These are phyloP conservation scores for Tausonia pullulans DNA, from an alignment of 1,284 basidiomycete genomes.

Conservation along the genomic window DNA sequence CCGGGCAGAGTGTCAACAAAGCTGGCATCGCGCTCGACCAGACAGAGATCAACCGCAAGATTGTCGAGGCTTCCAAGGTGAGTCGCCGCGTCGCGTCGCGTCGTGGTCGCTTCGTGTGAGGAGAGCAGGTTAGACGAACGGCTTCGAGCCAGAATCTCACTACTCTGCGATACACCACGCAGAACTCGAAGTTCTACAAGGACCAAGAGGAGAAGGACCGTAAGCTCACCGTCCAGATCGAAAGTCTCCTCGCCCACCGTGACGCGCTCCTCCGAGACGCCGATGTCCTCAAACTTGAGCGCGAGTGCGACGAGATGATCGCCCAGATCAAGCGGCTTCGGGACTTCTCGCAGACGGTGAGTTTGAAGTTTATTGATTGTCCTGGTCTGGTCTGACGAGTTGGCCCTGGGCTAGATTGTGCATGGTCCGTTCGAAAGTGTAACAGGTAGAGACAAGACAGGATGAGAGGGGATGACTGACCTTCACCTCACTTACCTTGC, in stretches of 20 bases:
- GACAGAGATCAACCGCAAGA: conserved; percentile 34
- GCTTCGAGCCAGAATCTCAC: not conserved
- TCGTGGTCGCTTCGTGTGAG: too few species aligned
- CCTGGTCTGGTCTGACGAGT: too few species aligned
- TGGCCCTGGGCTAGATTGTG: too few species aligned
- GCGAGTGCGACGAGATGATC: conserved; percentile 30
- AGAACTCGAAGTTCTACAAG: conserved; percentile 27
- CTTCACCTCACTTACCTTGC: not conserved
- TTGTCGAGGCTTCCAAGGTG: conserved; percentile 34
- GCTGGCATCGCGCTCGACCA: conserved; percentile 32
- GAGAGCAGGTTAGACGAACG: too few species aligned
- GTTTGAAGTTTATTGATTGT: conserved; percentile 3
- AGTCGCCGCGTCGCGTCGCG: too few species aligned
- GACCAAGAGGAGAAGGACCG: conserved; percentile 33
- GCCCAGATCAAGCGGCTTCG: too few species aligned
- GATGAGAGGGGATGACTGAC: not conserved
- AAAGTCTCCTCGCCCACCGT: conserved; percentile 30
- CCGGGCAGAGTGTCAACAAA: conserved; percentile 29
- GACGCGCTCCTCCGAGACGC: conserved; percentile 29
- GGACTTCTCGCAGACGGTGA: conserved; percentile 16
- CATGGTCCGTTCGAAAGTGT: not conserved
- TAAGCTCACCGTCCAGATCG: conserved; percentile 32
- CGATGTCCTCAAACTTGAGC: conserved; percentile 23
- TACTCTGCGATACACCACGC: not conserved
- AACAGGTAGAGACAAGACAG: not conserved